These are phyloP conservation scores for Metarhizium album DNA, from an alignment of 2,329 filamentous ascomycete genomes.

Conservation along the genomic window DNA sequence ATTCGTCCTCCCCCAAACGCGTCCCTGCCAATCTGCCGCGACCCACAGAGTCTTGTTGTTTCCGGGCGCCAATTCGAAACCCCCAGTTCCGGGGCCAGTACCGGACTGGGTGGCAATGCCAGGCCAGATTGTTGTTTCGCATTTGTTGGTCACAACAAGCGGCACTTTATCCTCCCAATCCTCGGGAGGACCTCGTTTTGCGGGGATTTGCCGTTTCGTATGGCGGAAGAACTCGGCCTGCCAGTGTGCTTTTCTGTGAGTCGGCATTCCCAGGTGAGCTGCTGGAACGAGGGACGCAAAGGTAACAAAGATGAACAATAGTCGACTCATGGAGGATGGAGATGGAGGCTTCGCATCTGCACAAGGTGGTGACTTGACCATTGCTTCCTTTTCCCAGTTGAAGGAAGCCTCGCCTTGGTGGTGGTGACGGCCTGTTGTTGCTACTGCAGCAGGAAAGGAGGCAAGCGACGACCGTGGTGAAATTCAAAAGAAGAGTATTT, in stretches of 20 bases:
- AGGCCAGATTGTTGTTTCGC: constrained; percentile 62
- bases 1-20: constrained; percentile 76
- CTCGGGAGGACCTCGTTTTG: constrained; percentile 21
- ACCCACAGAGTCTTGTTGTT: constrained; percentile 52
- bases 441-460: neutral
- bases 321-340: constrained; percentile 11
- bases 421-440: neutral
- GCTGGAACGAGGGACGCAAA: constrained; percentile 12
- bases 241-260: constrained; percentile 12
- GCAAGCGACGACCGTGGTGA: neutral
- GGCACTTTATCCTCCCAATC: constrained; percentile 36
- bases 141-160: constrained; percentile 61
- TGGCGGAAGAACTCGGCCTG: constrained; percentile 18
- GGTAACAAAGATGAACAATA: constrained; percentile 13
- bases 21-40: constrained; percentile 65
- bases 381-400: neutral
- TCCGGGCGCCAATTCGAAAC: constrained; percentile 55
- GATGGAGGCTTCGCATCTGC: neutral
- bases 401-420: neutral
- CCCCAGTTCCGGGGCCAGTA: constrained; percentile 52
- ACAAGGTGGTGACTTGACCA: neutral
- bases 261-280: constrained; percentile 8
- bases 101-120: constrained; percentile 65
- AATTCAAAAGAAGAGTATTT: neutral
- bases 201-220: constrained; percentile 13